Evolutionary conservation across 1,139 yeast genomes (phyloP).

Genomic region (Suhomyces coccinellae): DNA sequence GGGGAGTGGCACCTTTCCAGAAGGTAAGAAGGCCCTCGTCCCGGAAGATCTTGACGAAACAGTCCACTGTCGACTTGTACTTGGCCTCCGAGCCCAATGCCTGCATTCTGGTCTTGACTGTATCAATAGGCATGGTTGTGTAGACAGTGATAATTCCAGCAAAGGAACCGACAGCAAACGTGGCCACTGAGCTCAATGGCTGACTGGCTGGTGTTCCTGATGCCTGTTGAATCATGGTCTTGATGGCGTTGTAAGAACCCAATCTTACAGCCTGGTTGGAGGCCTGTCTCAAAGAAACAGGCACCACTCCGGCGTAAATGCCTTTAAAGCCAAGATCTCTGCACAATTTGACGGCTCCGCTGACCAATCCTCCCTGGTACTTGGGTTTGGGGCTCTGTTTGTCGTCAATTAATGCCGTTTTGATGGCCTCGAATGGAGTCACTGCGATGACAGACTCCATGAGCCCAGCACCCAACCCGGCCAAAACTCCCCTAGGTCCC

Average conservation of each 20-base stretch:
- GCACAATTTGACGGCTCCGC: conserved; percentile 64
- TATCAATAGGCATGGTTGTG: conserved; percentile 96
- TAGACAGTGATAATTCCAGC: conserved; percentile 95
- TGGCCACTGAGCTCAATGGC: conserved; percentile 75
- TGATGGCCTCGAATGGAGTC: conserved; percentile 95
- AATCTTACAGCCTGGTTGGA: conserved; percentile 92
- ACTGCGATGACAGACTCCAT: conserved; percentile 90
- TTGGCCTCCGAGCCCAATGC: conserved; percentile 74
- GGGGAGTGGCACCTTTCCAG: conserved; percentile 98
- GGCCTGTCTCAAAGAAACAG: conserved; percentile 94
- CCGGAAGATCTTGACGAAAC: conserved; percentile 75
- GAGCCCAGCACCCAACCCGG: conserved; percentile 96
- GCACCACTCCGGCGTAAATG: conserved; percentile 83
- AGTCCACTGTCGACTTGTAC: conserved; percentile 75
- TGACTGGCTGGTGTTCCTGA: conserved; percentile 62
- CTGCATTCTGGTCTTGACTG: conserved; percentile 98
- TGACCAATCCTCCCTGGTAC: conserved; percentile 66
- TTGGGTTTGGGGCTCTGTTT: conserved; percentile 73
- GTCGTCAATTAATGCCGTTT: conserved; percentile 94
- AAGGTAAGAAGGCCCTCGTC: conserved; percentile 91
- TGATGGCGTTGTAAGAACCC: conserved; percentile 89
- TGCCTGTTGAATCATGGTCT: conserved; percentile 75
- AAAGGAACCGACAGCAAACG: conserved; percentile 87
- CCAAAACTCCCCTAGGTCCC: conserved; percentile 87
- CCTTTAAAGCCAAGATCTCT: conserved; percentile 81